Base-by-base conservation (phyloP, 2,329 filamentous ascomycete genomes). In the Calonectria fujianensis region DNA sequence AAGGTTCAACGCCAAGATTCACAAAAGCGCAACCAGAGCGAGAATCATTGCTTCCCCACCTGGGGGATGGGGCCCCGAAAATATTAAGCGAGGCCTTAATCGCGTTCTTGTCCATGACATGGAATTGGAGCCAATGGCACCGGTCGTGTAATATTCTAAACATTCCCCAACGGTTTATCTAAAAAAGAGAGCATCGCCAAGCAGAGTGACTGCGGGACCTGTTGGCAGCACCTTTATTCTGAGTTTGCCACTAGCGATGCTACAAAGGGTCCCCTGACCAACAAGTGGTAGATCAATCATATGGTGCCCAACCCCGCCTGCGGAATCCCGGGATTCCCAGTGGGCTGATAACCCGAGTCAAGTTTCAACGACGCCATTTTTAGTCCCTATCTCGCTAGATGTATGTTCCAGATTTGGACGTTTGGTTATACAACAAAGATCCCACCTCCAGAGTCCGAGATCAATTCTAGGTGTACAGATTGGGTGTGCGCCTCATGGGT, bases 191-290 rank as follows among this genome's bases (percentile, higher is more conserved):
- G 5, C 18, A 10, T 29, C n/a, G 24, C 7, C 37, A 41, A 41
- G 9, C 41, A 9, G 16, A 35, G 35, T 8, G 37, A 4, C 24
- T 7, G 14, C 4, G 16, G 14, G 37, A 27, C 16, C 39, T 16
- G 57, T 41, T 16, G n/a, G 37, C 35, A 10, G 57, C 35, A 45
- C 27, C 16, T 39, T 37, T 41, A 27, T 37, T 14, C n/a, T 59
- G 27, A 32, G 31, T 63, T 63, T 63, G 37, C 57, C 57, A 63
- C 57, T 57, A 57, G 29, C 29, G 16, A 57, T 57, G 29, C 31
- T 63, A 63, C 35, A 63, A 41, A 63, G 57, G 57, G 39, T 63
- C 37, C 57, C 39, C 57, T 41, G 41, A 20, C 35, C 35, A 31
- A 11, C 10, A 39, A 29, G 27, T 27, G 14, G 35, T 27, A 39